Evolutionary conservation across 202 grass and related monocot species (phyloP).

Genomic region (Setaria viridis): DNA sequence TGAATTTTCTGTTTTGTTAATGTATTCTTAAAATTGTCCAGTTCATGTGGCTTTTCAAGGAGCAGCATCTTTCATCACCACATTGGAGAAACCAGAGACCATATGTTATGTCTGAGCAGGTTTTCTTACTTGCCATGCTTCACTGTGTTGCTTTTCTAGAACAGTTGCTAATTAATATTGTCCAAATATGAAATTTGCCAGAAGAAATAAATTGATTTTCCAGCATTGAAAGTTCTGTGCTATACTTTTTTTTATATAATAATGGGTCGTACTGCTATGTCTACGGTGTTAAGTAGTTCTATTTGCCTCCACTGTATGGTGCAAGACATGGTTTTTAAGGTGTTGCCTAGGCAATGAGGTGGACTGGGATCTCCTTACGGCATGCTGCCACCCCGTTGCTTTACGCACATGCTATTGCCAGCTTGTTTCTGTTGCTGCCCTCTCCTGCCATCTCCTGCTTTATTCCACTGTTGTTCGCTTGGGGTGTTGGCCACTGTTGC

Average conservation of each 20-base stretch:
- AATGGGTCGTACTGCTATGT: neutral
- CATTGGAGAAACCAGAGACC: conserved; percentile 95
- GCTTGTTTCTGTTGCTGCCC: neutral
- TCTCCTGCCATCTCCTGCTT: neutral
- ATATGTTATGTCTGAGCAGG: conserved; percentile 94
- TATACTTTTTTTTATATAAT: conserved; percentile 7
- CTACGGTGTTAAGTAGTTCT: neutral
- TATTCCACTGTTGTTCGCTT: neutral
- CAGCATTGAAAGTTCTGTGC: conserved; percentile 7
- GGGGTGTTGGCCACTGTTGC: neutral
- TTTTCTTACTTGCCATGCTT: conserved; percentile 37
- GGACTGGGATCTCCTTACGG: neutral
- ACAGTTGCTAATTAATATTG: conserved; percentile 27
- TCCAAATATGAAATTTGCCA: conserved; percentile 14
- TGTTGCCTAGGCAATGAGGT: neutral
- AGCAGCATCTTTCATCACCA: conserved; percentile 83
- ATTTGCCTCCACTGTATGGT: neutral
- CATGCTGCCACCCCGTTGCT: neutral
- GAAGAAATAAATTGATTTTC: conserved; percentile 24
- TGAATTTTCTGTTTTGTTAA: conserved; percentile 25
- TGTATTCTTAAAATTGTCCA: conserved; percentile 42
- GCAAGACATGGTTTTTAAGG: neutral
- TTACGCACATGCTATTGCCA: neutral
- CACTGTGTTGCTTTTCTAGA: conserved; percentile 1
- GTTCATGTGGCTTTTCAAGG: conserved; percentile 99